phyloP scores from a whole-genome alignment of 495 filamentous ascomycete species.

The Aspergillus asperescens region DNA sequence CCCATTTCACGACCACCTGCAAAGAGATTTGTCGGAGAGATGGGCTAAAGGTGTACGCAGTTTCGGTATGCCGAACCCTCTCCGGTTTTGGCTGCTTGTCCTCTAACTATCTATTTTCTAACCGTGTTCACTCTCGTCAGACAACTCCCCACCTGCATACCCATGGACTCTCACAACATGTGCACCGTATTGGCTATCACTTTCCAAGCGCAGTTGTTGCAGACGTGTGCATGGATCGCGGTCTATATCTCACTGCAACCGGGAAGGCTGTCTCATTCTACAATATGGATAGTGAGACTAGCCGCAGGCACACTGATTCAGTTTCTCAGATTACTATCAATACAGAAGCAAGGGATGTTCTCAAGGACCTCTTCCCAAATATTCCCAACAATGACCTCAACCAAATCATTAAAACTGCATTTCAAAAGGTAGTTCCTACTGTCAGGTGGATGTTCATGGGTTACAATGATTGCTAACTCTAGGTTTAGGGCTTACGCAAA shows the following conservation, averaged over 20 bases:
- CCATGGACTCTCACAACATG: slow-evolving; percentile 56
- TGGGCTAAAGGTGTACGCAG: slow-evolving; percentile 65
- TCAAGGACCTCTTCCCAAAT: slow-evolving; percentile 79
- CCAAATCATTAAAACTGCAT: slow-evolving; percentile 74
- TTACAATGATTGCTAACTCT: not conserved
- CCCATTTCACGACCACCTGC: slow-evolving; percentile 65
- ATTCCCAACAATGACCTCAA: slow-evolving; percentile 76
- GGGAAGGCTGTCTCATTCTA: slow-evolving; percentile 41
- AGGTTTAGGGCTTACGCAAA: slow-evolving; percentile 44
- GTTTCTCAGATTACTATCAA: slow-evolving; percentile 59
- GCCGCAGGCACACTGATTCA: slow-evolving; percentile 20
- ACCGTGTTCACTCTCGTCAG: slow-evolving; percentile 23
- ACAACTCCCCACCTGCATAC: slow-evolving; percentile 43
- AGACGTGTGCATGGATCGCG: slow-evolving; percentile 45
- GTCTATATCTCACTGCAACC: slow-evolving; percentile 35
- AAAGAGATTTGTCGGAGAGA: slow-evolving; percentile 72
- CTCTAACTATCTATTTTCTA: slow-evolving; percentile 11
- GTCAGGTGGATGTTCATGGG: slow-evolving; percentile 9
- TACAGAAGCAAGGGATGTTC: slow-evolving; percentile 63
- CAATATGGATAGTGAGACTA: slow-evolving; percentile 13
- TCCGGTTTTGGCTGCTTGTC: not conserved
- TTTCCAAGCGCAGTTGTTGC: slow-evolving; percentile 55
- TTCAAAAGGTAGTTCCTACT: slow-evolving; percentile 59
- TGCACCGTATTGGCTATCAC: slow-evolving; percentile 78
- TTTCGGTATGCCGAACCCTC: slow-evolving; percentile 58